Percentiles rank a stretch among this genome's conserved stretches.
Conservation (phyloP, 768 basidiomycete genomes). For the Russula compacta region DNA sequence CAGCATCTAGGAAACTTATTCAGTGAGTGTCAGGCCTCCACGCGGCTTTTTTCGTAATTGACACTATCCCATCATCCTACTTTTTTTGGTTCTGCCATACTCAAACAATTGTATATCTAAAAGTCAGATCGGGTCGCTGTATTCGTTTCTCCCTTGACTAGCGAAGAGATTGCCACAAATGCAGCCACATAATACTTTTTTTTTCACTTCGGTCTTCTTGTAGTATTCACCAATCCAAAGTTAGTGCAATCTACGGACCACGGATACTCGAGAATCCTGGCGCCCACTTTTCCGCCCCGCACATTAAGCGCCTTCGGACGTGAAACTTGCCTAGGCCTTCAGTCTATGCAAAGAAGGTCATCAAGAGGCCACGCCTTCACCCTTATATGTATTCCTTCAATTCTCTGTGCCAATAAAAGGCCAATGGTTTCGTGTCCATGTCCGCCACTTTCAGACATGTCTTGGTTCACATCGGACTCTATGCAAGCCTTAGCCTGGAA, state of each 20-base stretch:
- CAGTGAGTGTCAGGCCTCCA: not conserved
- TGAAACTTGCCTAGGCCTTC: constrained; percentile 1
- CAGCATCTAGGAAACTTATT: constrained; percentile 1
- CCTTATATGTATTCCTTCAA: not conserved
- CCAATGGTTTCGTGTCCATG: not conserved
- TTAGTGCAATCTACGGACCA: not conserved
- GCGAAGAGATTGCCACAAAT: not conserved
- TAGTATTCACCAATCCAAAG: not conserved
- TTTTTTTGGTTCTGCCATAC: not conserved
- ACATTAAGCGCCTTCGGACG: constrained; percentile 12
- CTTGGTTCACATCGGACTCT: constrained; percentile 14
- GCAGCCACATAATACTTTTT: not conserved
- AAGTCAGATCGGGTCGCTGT: constrained; percentile 1
- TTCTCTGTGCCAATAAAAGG: constrained; percentile 7
- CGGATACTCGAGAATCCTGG: not conserved
- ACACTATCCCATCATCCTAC: not conserved
- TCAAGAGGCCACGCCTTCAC: constrained; percentile 1
- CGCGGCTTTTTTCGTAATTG: constrained; percentile 10
- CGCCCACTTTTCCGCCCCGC: not conserved
- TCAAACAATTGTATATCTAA: not conserved
- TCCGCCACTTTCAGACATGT: constrained; percentile 10
- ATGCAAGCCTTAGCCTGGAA: constrained; percentile 9
- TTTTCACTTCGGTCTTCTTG: not conserved
- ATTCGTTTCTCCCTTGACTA: not conserved
- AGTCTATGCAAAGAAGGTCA: constrained; percentile 4